phyloP scores from a whole-genome alignment of 805 yeast species.

The Diddensiella caesifluorescens region DNA sequence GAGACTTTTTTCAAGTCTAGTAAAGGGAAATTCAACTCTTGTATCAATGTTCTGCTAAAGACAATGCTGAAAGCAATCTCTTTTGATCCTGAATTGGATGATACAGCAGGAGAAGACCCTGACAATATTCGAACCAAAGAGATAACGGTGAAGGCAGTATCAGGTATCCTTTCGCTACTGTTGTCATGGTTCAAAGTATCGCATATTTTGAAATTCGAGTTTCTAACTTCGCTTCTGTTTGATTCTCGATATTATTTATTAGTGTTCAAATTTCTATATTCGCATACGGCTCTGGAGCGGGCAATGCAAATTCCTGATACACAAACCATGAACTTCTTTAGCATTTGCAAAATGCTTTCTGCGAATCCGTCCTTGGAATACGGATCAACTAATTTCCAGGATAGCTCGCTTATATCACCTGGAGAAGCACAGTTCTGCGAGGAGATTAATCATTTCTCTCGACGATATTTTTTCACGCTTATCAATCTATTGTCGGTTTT shows the following conservation, averaged over 20 bases:
- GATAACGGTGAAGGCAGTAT: constrained; percentile 51
- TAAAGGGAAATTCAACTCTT: constrained; percentile 53
- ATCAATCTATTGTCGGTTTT: constrained; percentile 49
- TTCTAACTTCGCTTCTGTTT: constrained; percentile 61
- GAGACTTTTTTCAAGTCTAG: constrained; percentile 53
- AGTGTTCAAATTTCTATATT: constrained; percentile 33
- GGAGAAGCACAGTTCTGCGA: neutral
- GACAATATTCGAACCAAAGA: constrained; percentile 48
- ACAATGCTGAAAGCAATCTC: constrained; percentile 49
- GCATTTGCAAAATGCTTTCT: constrained; percentile 17
- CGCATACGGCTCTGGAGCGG: constrained; percentile 21
- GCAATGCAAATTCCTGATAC: constrained; percentile 23
- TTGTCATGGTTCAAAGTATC: constrained; percentile 73
- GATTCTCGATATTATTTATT: constrained; percentile 57
- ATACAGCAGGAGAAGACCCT: neutral
- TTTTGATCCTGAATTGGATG: constrained; percentile 5
- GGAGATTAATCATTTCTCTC: constrained; percentile 12
- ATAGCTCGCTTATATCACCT: neutral
- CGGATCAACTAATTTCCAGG: neutral
- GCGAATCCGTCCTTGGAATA: neutral
- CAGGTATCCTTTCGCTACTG: constrained; percentile 48
- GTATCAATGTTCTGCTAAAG: constrained; percentile 60
- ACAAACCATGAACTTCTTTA: constrained; percentile 21
- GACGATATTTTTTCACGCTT: constrained; percentile 28
- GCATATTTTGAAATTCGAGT: constrained; percentile 76